Base-by-base conservation (phyloP, 495 filamentous ascomycete species). In the Eremomyces bilateralis region DNA sequence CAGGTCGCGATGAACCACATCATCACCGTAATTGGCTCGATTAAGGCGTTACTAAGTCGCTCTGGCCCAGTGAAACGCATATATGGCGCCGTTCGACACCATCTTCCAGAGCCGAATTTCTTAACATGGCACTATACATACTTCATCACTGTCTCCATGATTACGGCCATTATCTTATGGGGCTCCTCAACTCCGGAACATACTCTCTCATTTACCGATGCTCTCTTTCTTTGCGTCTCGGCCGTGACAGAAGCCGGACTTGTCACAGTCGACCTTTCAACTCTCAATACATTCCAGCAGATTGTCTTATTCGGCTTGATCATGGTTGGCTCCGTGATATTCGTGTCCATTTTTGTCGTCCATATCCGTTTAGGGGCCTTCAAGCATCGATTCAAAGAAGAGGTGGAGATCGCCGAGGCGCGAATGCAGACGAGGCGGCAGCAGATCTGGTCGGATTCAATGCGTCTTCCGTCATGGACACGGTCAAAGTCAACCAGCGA, bases 281-380 rank as follows among this genome's bases (percentile, higher is more conserved):
- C 67, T 31, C 56, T 91, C 41, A 88, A 78, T 25, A 76, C 69
- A 1, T 77, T 74, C 49, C 83, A 91, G 47, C 83, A 91, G 46
- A 50, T 65, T 6, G 46, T 85, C 12, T 62, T 90, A 8, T 88
- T 80, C 50, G 15, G 72, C 3, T 58, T 82, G 33, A 72, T 82
- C 20, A 61, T 83, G 33, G 49, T 82, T 11, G 80, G 80, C 3
- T 74, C 73, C 28, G 63, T 71, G 12, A 73, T 78, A 17, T 73
- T 67, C 49, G 73, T 80, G 0, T 65, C 60, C 3, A 62, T 66
- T 15, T 65, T 63, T 43, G 71, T 72, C 0, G 62, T 80, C 10
- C 54, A 69, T 20, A 65, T 76, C 6, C 61, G 80, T 19, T 75
- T 71, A 49, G 62, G 63, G 43, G 73, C 65, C 4, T 90, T 90